Conservation (phyloP, 352 stramenopile genomes). For the Plasmopara muralis region DNA sequence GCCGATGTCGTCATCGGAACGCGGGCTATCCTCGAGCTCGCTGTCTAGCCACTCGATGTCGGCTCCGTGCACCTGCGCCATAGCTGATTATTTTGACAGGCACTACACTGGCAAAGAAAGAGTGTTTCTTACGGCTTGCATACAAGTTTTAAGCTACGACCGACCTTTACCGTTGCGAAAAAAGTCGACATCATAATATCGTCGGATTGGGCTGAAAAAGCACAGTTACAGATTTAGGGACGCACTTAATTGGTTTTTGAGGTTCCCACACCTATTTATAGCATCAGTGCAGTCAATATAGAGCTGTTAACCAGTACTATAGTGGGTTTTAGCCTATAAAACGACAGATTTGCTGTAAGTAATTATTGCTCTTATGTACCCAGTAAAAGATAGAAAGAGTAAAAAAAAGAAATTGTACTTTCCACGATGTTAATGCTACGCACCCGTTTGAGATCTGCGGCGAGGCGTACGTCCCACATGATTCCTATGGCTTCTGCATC, state of each 20-base stretch:
- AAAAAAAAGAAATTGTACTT: too few relatives aligned
- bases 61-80: conserved; percentile 21
- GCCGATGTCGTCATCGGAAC: conserved; percentile 54
- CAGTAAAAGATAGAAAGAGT: too few relatives aligned
- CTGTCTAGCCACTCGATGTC: conserved; percentile 62
- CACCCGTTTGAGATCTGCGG: conserved; percentile 1
- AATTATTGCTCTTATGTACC: too few relatives aligned
- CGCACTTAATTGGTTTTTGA: too few relatives aligned
- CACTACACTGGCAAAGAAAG: conserved; percentile 1
- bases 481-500: neutral
- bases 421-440: neutral
- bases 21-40: conserved; percentile 66
- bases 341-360: too few relatives aligned
- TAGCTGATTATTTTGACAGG: neutral
- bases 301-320: too few relatives aligned
- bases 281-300: too few relatives aligned
- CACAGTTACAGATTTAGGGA: neutral
- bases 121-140: conserved; percentile 6
- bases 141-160: conserved; percentile 17
- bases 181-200: conserved; percentile 3
- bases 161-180: conserved; percentile 17
- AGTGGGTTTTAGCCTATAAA: too few relatives aligned
- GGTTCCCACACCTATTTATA: too few relatives aligned
- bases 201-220: conserved; percentile 13
- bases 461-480: neutral